Percentiles rank a stretch among this genome's conserved stretches.
Evolutionary conservation across 2,329 filamentous ascomycete species (phyloP).

Genomic region (Sarocladium oryzae): DNA sequence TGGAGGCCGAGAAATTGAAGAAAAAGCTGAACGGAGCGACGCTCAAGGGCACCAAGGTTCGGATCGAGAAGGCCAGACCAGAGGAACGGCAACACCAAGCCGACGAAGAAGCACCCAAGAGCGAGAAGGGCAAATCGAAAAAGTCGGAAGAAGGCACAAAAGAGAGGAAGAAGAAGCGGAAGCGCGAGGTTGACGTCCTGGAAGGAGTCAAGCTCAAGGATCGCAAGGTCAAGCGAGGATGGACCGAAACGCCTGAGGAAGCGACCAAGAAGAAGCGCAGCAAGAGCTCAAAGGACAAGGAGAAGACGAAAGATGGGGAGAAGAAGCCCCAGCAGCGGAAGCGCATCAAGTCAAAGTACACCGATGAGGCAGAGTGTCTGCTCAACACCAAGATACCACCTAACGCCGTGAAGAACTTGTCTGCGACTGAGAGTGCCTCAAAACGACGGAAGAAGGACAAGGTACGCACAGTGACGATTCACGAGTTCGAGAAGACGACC

Average conservation of each 20-base stretch:
- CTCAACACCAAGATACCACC: constrained; percentile 71
- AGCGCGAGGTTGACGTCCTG: constrained; percentile 44
- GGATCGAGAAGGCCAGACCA: constrained; percentile 73
- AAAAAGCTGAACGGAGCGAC: constrained; percentile 85
- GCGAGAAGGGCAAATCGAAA: constrained; percentile 25
- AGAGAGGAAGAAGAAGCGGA: constrained; percentile 38
- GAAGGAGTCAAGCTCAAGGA: constrained; percentile 66
- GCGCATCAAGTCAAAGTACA: constrained; percentile 68
- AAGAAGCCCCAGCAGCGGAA: constrained; percentile 46
- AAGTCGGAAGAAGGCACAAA: constrained; percentile 23
- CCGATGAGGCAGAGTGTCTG: constrained; percentile 71
- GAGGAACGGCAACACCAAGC: constrained; percentile 32
- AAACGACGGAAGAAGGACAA: constrained; percentile 51
- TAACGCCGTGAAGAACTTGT: constrained; percentile 34
- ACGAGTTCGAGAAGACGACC: constrained; percentile 83
- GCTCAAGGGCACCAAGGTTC: constrained; percentile 78
- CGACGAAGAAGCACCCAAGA: constrained; percentile 21
- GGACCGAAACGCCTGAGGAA: constrained; percentile 63
- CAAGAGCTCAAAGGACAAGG: constrained; percentile 26
- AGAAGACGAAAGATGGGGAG: constrained; percentile 35
- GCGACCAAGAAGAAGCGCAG: constrained; percentile 37
- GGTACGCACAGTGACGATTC: constrained; percentile 57
- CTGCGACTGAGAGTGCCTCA: constrained; percentile 34
- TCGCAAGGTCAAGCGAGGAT: constrained; percentile 80
- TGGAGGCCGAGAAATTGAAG: constrained; percentile 84